Evolutionary conservation across 2,329 filamentous ascomycete genomes (phyloP), one percentile per base, ranked within the genome.

Genomic region (Akanthomyces muscarius): DNA sequence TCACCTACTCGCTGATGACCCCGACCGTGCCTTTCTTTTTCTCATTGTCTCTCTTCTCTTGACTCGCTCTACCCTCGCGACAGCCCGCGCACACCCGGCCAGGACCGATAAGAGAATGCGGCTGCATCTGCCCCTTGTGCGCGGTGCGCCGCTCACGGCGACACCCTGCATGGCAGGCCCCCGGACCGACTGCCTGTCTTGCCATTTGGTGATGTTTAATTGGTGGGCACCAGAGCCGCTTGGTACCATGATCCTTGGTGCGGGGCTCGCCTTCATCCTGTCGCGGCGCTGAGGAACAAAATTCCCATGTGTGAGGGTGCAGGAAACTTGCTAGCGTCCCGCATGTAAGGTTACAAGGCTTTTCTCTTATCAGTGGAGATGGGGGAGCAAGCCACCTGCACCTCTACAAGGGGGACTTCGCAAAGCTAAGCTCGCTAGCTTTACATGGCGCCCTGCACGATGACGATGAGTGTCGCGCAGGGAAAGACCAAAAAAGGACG

Each of bases 341-440:
- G 41, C 51, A 36, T 51, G 45, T 8, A 57, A 47, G 52, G 18
- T 47, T 57, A 16, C 53, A 38, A 41, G n/a, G 30, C 30, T 16
- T 16, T 52, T 44, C 38, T 36, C 57, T 60, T 60, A 60, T 60
- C 57, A 51, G 57, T 60, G 57, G 57, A 60, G 47, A 58, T 33
- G 23, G 5, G 10, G 11, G 4, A 13, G 41, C 56, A 50, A 60
- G 56, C 56, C 45, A 59, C 56, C 14, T 47, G 18, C 5, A 18
- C 7, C 8, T 45, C n/a, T 36, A 52, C 30, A 21, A 30, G 50
- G 51, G 51, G 18, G 30, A 50, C 2, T 5, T 25, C 7, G 48
- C 25, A 38, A 13, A 53, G 30, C 51, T 42, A 54, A 33, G 48
- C 48, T 52, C 25, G 16, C 11, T 54, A 54, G 33, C 33, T 54